These are phyloP conservation scores for Barnettozyma populi DNA, from an alignment of 805 yeast genomes.

Conservation along the genomic window DNA sequence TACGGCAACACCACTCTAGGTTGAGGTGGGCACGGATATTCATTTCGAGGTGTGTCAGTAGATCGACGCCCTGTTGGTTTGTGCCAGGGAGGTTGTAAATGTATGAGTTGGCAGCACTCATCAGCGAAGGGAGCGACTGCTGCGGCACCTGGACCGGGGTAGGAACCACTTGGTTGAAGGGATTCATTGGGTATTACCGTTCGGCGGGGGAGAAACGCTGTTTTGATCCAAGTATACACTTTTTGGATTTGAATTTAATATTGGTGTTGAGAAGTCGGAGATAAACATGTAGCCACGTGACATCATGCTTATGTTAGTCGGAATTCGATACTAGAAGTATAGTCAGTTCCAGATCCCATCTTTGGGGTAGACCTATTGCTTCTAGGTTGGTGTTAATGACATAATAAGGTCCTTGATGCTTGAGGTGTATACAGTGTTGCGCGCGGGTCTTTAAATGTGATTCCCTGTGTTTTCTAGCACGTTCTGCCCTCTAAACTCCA, in stretches of 20 bases:
- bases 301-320: background rate
- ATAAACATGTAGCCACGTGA: background rate
- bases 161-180: conserved; percentile 9
- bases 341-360: too few species aligned
- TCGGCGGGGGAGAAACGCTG: background rate
- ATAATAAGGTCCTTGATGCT: too few species aligned
- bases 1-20: conserved; percentile 24
- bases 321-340: too few species aligned
- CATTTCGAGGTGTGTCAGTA: conserved; percentile 22
- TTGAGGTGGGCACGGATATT: conserved; percentile 20
- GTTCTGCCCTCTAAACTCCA: background rate
- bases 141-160: conserved; percentile 14
- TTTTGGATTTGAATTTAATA: background rate
- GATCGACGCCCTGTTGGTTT: conserved; percentile 19
- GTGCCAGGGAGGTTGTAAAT: conserved; percentile 18
- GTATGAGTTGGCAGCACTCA: background rate
- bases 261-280: background rate
- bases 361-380: too few species aligned
- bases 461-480: background rate
- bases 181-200: background rate
- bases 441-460: too few species aligned
- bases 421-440: too few species aligned
- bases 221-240: background rate
- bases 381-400: too few species aligned
- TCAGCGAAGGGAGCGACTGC: conserved; percentile 1